phyloP scores from a whole-genome alignment of 2,329 filamentous ascomycete genomes.

The Venturia oleaginea region DNA sequence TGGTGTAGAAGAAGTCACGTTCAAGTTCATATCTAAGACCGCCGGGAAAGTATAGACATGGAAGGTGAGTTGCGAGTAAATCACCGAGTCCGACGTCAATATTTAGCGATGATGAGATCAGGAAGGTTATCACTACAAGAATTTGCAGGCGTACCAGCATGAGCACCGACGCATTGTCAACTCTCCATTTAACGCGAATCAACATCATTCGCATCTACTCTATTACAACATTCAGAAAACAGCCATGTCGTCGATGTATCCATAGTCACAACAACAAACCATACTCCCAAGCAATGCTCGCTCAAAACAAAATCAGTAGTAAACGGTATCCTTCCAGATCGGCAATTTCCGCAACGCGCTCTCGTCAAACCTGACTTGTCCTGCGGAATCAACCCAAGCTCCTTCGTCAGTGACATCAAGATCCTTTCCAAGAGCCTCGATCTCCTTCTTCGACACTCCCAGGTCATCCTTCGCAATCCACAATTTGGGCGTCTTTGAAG shows the following conservation, averaged over 20 bases:
- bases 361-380: conserved; percentile 14
- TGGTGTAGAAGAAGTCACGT: too few relatives aligned
- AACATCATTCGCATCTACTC: background rate
- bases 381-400: conserved; percentile 35
- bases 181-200: too few relatives aligned
- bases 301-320: background rate
- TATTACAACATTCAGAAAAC: background rate
- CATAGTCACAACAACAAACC: background rate
- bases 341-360: background rate
- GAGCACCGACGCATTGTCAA: too few relatives aligned
- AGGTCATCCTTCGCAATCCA: conserved; percentile 38
- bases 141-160: too few relatives aligned
- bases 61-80: too few relatives aligned
- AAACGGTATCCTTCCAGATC: background rate
- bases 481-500: conserved; percentile 33
- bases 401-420: conserved; percentile 37
- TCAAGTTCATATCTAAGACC: too few relatives aligned
- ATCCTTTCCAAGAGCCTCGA: conserved; percentile 31
- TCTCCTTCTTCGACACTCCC: conserved; percentile 35
- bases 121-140: too few relatives aligned
- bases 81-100: too few relatives aligned
- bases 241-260: background rate
- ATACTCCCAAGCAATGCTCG: background rate
- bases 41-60: too few relatives aligned
- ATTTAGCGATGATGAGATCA: too few relatives aligned